Percentiles rank a stretch among this genome's conserved stretches.
phyloP scores from a whole-genome alignment of 2,329 filamentous ascomycete species.

The Cercospora sp. region DNA sequence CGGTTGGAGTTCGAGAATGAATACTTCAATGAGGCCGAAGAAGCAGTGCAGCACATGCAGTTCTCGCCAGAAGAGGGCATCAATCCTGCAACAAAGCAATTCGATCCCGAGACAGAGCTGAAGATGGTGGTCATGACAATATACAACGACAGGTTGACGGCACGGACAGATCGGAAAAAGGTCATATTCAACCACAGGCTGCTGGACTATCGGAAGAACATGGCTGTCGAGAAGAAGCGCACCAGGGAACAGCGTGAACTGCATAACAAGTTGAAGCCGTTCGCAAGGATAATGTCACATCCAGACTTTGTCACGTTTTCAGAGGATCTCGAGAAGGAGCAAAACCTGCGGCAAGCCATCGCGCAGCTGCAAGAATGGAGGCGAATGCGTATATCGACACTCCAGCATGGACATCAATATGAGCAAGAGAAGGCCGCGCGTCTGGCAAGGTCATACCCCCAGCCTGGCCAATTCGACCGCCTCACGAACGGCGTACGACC shows the following conservation, averaged over 20 bases:
- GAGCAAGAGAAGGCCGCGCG: constrained; percentile 82
- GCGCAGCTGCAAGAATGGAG: constrained; percentile 92
- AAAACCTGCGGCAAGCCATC: constrained; percentile 88
- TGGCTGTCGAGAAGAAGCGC: constrained; percentile 84
- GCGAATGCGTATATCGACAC: constrained; percentile 75
- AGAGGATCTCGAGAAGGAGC: constrained; percentile 82
- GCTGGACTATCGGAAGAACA: constrained; percentile 90
- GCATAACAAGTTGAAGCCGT: constrained; percentile 90
- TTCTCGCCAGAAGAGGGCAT: constrained; percentile 95
- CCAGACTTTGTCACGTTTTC: constrained; percentile 85
- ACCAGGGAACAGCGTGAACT: constrained; percentile 94
- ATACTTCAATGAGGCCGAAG: constrained; percentile 95
- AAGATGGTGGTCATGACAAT: constrained; percentile 99
- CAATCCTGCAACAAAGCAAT: constrained; percentile 76
- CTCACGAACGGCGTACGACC: constrained; percentile 32
- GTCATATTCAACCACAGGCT: constrained; percentile 94
- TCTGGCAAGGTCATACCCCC: constrained; percentile 57
- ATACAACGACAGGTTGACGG: constrained; percentile 88
- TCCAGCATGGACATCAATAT: constrained; percentile 86
- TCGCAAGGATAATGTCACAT: constrained; percentile 94
- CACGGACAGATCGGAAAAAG: constrained; percentile 90
- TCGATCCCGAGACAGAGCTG: constrained; percentile 94
- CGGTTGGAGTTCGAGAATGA: constrained; percentile 97
- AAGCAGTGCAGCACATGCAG: constrained; percentile 96
- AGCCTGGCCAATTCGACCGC: constrained; percentile 36